phyloP scores from a whole-genome alignment of 129 eudicot species.

The Daucus carota region DNA sequence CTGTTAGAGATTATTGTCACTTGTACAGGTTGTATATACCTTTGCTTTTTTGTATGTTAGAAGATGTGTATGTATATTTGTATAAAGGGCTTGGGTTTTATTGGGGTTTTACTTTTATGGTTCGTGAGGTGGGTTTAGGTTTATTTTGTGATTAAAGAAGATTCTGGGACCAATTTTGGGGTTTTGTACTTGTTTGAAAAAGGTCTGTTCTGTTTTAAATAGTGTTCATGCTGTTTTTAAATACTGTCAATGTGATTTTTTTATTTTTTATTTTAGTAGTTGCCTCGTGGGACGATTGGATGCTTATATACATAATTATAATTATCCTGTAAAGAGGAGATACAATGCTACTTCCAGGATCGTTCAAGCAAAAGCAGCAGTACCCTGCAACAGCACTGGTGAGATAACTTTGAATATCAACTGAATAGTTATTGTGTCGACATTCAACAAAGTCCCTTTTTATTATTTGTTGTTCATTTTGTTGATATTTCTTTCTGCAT shows the following conservation, averaged over 20 bases:
- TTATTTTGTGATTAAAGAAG: background rate
- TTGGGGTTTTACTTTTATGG: background rate
- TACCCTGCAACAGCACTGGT: slow-evolving; percentile 23
- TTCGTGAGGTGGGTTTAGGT: no score
- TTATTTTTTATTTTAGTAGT: no score
- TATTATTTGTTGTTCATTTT: background rate
- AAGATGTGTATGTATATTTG: background rate
- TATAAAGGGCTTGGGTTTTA: background rate
- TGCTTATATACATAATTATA: slow-evolving; percentile 62
- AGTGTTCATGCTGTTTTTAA: background rate
- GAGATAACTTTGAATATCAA: background rate
- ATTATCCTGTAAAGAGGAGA: slow-evolving; percentile 54
- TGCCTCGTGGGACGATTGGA: slow-evolving; percentile 35
- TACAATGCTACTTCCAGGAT: slow-evolving; percentile 30
- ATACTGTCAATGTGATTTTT: background rate
- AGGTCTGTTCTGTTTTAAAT: background rate
- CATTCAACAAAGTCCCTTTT: background rate
- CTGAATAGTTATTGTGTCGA: background rate
- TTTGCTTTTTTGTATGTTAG: background rate
- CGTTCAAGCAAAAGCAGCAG: slow-evolving; percentile 53
- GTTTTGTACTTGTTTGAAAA: background rate
- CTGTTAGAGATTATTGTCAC: background rate
- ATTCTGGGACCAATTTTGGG: slow-evolving; percentile 7
- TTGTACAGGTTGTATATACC: no score
- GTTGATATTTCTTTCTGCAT: background rate